Base-by-base conservation (phyloP, 768 basidiomycete genomes). In the Suillus plorans region DNA sequence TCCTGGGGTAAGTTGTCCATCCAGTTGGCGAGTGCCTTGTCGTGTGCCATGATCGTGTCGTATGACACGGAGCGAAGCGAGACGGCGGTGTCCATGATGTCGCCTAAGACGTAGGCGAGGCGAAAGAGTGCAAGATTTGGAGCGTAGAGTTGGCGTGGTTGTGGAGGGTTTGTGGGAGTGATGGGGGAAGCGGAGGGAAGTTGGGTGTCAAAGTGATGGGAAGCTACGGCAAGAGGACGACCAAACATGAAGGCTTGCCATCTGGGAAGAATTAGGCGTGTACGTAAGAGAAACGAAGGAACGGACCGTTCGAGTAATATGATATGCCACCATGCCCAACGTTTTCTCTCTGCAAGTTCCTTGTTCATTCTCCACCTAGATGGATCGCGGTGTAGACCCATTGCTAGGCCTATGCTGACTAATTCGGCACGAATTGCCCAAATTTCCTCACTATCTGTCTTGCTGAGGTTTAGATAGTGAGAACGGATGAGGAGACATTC, bases 261-360 rank as follows among this genome's bases (percentile, higher is more conserved):
- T 68, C 91, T 92, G 68, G 22, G 71, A 10, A 22, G 25, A 42
- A 65, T 55, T 49, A 64, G 42, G 49, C 12, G 60, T 65, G 67
- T 61, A 62, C 13, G 12, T 41, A 9, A 5, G 41, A 6, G 41
- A 63, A 50, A 16, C 61, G 31, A 61, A 16, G 50, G 28, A n/a
- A 70, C 85, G 42, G 61, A 90, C 91, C 91, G 82, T 79, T 94
- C 92, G 39, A 93, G 81, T 61, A 92, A 80, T 44, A 94, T 77
- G 66, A 92, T 91, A 75, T 94, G 91, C 92, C 92, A 94, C 92
- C 92, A 94, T 8, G 91, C 90, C 92, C 92, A 94, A 62, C 92
- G 81, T 60, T 93, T 81, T 64, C 92, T 83, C 73, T 94, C 92
- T 42, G 90, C 88, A 12, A 87, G 77, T 64, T 87, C 87, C 64